Evolutionary conservation across 805 yeast genomes (phyloP), one percentile per base, ranked within the genome.

Genomic region (Metschnikowia gelsemii): DNA sequence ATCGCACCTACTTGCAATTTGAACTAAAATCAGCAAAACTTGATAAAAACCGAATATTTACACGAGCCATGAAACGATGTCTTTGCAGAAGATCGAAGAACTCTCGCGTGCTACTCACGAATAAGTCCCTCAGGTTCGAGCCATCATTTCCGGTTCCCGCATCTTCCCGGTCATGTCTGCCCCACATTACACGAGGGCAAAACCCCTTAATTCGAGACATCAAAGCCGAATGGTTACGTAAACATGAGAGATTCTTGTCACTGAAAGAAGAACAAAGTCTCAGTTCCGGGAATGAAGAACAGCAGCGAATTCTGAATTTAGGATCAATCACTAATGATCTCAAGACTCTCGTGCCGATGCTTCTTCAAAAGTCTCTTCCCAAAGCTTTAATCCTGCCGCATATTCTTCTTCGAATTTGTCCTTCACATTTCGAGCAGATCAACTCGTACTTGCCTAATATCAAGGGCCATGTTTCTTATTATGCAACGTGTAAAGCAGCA

Each of bases 391-490:
- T 84, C 8, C 71, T 79, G 24, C 59, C 66, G 1, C 64, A 75
- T 18, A 64, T 84, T 1, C 57, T 69, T 5, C 64, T 84, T 18
- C 59, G 86, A 12, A 62, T 84, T 1, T 69, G 80, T 26, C 89
- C 89, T 0, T 63, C 72, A 1, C 73, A 76, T 32, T 62, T 68
- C 38, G 62, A 62, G 37, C 70, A 59, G 38, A 48, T 62, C 33
- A 72, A 70, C 35, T 72, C 79, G 0, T 73, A 72, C 44, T 50
- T 81, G 11, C 89, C 89, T 2, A 61, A 63, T 9, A 59, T 84
- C 20, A 71, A 72, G 37, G 87, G 89, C 1, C 70, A 63, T 14
- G 64, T 71, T 13, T 68, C 81, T 11, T 83, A 82, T 57, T 68
- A 72, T 35, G 72, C 84, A 2, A 71, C 84, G 0, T 57, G 77